Evolutionary conservation across 163 green algal species (phyloP), one percentile per base, ranked within the genome.

Genomic region (Scenedesmus sp.): DNA sequence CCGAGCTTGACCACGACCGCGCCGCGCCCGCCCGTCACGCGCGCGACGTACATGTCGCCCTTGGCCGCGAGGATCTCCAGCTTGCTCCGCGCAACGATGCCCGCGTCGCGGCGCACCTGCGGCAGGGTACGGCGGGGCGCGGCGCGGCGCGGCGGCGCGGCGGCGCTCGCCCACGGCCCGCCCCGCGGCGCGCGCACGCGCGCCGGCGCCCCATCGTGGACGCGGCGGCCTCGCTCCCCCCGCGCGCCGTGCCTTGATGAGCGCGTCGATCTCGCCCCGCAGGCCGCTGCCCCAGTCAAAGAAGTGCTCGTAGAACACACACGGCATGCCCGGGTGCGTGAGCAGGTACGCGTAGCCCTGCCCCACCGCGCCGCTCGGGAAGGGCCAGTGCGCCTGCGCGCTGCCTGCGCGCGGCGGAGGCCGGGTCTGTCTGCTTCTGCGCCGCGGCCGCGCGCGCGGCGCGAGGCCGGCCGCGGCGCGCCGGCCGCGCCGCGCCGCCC

Each of bases 291-390:
- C 84, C 84, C 80, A 74, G 29, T 74, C 50, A 60, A 83, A 79
- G 57, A 74, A 39, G 39, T 88, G 84, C 31, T 88, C 84, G 69
- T 69, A 87, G 62, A 85, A 86, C 26, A 88, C 22, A 71, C 80
- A 87, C 4, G 84, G 84, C 10, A 84, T 80, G 58, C 57, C 60
- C 6, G 75, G 84, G 58, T 89, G 84, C 31, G 84, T 86, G n/a
- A 89, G 63, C 36, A 89, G 86, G 74, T 89, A 89, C 9, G 76
- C 82, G 62, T 88, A 88, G 36, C 82, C 84, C 65, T 76, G 42
- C 4, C 34, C 29, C 34, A 86, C n/a, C 5, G 39, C 36, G 11
- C 75, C 34, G 15, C 9, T 28, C 7, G 74, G 74, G 62, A 85
- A 89, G 26, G 60, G 75, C 84, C 84, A 89, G 72, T 87, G 81